Conservation (phyloP, 495 filamentous ascomycete genomes). For the Talaromyces stipitatus region DNA sequence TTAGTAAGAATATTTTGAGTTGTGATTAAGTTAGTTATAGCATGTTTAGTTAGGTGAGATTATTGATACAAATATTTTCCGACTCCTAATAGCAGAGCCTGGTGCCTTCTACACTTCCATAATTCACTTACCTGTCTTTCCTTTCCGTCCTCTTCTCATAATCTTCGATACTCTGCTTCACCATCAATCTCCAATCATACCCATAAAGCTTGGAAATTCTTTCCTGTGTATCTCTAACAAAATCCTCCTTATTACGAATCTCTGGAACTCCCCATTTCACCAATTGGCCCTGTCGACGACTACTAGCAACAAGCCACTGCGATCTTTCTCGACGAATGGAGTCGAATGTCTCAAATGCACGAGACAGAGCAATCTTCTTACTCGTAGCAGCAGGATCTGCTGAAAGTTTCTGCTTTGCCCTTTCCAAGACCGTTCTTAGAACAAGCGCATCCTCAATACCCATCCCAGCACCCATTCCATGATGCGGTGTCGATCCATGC, state of each 20-base stretch:
- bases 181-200: neutral
- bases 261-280: neutral
- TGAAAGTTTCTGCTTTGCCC: slow-evolving; percentile 10
- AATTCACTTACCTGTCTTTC: neutral
- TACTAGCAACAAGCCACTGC: slow-evolving; percentile 26
- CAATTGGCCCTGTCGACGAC: slow-evolving; percentile 9
- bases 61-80: too few species aligned
- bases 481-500: slow-evolving; percentile 32
- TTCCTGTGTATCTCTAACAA: neutral
- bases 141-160: neutral
- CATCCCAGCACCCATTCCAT: slow-evolving; percentile 33
- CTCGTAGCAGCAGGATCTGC: slow-evolving; percentile 7
- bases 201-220: neutral
- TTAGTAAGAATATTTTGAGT: too few species aligned
- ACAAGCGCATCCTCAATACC: slow-evolving; percentile 33
- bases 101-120: too few species aligned
- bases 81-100: too few species aligned
- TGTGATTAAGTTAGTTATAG: too few species aligned
- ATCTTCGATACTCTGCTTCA: neutral
- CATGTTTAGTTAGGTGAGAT: too few species aligned
- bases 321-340: slow-evolving; percentile 15
- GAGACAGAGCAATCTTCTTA: neutral
- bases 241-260: neutral
- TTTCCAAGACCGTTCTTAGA: slow-evolving; percentile 28
- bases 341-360: slow-evolving; percentile 10